Base-by-base conservation (phyloP, 139 green algal genomes). In the Auxenochlorella protothecoides region DNA sequence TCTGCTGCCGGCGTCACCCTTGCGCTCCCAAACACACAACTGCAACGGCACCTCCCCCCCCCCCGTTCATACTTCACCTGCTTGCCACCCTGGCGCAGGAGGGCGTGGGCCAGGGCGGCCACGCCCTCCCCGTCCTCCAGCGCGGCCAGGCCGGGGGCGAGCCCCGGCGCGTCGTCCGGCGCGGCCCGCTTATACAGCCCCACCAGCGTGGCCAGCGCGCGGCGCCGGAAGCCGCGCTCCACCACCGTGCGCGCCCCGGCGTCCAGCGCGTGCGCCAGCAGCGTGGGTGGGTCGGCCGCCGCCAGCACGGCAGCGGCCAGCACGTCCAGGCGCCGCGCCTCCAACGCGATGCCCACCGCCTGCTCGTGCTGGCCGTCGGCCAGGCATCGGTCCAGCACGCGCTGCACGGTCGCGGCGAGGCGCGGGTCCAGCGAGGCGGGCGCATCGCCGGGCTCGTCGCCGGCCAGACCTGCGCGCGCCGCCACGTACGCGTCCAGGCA, bases 401-500 rank as follows among this genome's bases (percentile, higher is more conserved):
- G 79, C 79, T 99, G 91, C 65, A 98, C 95, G 55, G 98, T 92
- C 14, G 85, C 76, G 10, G 84, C 83, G 13, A 99, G 84, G 13
- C 93, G 83, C 3, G 80, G 66, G 76, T 99, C 94, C 8, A 97
- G 85, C 4, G 76, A 44, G 27, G 27, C 27, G 27, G 27, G 27
- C 27, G 27, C 27, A 44, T 44, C 27, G 27, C 27, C 72, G 53
- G 76, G 78, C 6, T 82, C 81, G 13, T 64, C 57, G 55, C 68
- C 66, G 13, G 63, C 69, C 63, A 76, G 73, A 62, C 83, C 76
- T 3, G 77, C 72, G 2, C 88, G 82, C 72, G 83, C 71, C 68
- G 84, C 85, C 59, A 97, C 88, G 81, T 99, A 99, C 71, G 88
- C 79, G 86, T 99, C 95, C 72, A 99, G 86, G 76, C 89, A 96